These are phyloP conservation scores for Nicotiana benthamiana DNA, from an alignment of 257 asterid genomes.

Conservation along the genomic window DNA sequence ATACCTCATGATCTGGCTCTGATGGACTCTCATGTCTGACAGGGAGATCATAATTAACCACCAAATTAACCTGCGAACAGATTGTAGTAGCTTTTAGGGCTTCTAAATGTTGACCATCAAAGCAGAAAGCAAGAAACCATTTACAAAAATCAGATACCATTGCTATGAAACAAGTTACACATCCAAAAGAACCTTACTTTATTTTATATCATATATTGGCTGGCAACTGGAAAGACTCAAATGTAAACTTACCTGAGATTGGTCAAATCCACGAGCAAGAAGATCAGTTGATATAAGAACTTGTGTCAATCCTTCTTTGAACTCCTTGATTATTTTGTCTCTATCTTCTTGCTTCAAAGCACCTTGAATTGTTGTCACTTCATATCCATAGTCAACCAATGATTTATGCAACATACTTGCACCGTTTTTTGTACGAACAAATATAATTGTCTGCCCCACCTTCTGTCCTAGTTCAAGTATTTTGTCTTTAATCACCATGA, in stretches of 20 bases:
- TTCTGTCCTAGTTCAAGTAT: constrained; percentile 83
- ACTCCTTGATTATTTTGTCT: constrained; percentile 74
- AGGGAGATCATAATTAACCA: constrained; percentile 83
- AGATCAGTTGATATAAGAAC: constrained; percentile 90
- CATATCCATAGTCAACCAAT: constrained; percentile 55
- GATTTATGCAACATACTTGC: constrained; percentile 49
- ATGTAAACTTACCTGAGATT: constrained; percentile 47
- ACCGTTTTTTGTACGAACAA: constrained; percentile 49
- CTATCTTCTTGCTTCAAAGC: constrained; percentile 58
- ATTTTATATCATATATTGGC: background rate
- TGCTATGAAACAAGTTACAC: background rate
- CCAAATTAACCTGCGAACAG: constrained; percentile 75
- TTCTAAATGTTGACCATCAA: background rate
- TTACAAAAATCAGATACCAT: background rate
- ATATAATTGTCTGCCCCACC: constrained; percentile 88
- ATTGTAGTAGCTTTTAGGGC: background rate
- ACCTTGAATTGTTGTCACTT: constrained; percentile 94
- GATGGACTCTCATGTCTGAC: constrained; percentile 29
- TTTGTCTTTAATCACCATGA: constrained; percentile 64
- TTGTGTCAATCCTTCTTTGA: constrained; percentile 79
- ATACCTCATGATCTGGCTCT: constrained; percentile 82
- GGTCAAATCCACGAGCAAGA: constrained; percentile 96
- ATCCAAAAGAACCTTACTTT: background rate
- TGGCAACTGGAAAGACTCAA: background rate
- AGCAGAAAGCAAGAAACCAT: background rate